Conservation (phyloP, 1,284 basidiomycete species). For the Erythrobasidium hasegawianum region DNA sequence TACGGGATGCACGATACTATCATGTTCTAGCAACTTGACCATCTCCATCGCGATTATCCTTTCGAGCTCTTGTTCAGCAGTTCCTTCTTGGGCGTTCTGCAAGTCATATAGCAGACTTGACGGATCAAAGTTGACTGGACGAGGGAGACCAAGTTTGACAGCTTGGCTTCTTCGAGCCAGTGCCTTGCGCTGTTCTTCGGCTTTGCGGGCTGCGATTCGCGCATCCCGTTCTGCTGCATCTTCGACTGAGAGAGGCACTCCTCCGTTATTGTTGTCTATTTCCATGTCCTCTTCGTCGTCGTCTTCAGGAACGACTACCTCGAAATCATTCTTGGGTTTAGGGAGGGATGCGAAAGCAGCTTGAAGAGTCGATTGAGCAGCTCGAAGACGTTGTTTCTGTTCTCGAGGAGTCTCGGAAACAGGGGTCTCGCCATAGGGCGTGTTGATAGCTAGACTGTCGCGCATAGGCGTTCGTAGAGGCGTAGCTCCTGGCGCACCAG, state of each 20-base stretch:
- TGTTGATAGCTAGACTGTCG: slow-evolving; percentile 86
- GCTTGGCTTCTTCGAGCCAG: slow-evolving; percentile 75
- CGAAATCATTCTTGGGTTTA: slow-evolving; percentile 95
- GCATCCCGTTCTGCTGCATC: slow-evolving; percentile 93
- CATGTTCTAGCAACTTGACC: slow-evolving; percentile 74
- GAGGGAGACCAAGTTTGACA: slow-evolving; percentile 78
- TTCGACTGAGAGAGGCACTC: slow-evolving; percentile 58
- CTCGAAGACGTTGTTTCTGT: slow-evolving; percentile 60
- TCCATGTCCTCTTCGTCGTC: slow-evolving; percentile 55
- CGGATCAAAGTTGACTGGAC: slow-evolving; percentile 78
- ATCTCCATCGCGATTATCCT: slow-evolving; percentile 75
- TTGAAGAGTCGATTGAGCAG: slow-evolving; percentile 68
- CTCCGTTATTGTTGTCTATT: slow-evolving; percentile 17
- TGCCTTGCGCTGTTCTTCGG: slow-evolving; percentile 71
- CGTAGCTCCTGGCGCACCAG: slow-evolving; percentile 58
- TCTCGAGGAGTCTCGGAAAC: slow-evolving; percentile 70
- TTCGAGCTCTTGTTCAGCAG: slow-evolving; percentile 51
- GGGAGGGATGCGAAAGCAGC: slow-evolving; percentile 81
- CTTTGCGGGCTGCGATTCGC: slow-evolving; percentile 61
- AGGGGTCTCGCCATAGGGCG: slow-evolving; percentile 50
- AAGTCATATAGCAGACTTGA: slow-evolving; percentile 62
- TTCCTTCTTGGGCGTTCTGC: slow-evolving; percentile 55
- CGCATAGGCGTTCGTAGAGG: slow-evolving; percentile 81
- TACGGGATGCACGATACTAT: slow-evolving; percentile 80
- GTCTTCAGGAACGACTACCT: slow-evolving; percentile 83